Evolutionary conservation across 805 yeast genomes (phyloP).

Genomic region (Hanseniaspora nectarophila): DNA sequence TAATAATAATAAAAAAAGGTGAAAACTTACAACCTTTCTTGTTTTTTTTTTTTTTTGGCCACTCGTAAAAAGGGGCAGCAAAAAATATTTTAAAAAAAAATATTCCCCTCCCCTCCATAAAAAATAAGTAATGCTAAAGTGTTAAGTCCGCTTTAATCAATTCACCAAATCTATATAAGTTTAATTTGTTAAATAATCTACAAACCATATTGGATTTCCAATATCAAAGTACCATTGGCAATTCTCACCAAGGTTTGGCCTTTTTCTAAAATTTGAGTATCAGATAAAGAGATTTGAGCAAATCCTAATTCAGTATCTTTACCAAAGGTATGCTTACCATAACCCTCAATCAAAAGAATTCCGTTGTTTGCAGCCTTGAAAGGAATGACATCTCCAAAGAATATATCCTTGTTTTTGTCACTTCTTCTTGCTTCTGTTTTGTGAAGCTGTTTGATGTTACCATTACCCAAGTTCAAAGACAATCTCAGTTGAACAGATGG

Average conservation of each 20-base stretch:
- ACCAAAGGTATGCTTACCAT: slow-evolving; percentile 62
- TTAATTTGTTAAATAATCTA: background rate
- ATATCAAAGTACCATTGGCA: slow-evolving; percentile 25
- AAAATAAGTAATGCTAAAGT: background rate
- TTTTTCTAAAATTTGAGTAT: slow-evolving; percentile 28
- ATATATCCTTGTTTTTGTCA: slow-evolving; percentile 33
- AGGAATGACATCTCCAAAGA: slow-evolving; percentile 52
- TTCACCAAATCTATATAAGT: background rate
- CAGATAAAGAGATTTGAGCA: slow-evolving; percentile 41
- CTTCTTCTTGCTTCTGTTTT: slow-evolving; percentile 52
- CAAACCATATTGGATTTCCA: slow-evolving; percentile 23
- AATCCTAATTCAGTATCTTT: slow-evolving; percentile 54
- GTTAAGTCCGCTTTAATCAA: background rate
- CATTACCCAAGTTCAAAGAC: slow-evolving; percentile 34
- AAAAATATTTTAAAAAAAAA: too few relatives aligned
- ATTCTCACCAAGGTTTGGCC: slow-evolving; percentile 26
- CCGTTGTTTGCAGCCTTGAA: slow-evolving; percentile 59
- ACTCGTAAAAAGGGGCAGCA: background rate
- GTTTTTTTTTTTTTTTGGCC: background rate
- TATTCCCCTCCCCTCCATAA: background rate
- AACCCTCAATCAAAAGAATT: slow-evolving; percentile 46
- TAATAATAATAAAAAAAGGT: background rate
- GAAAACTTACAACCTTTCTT: slow-evolving; percentile 1
- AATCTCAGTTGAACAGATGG: slow-evolving; percentile 42
- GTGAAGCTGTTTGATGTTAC: slow-evolving; percentile 42